Evolutionary conservation across 371 early-diverging fungal genomes (phyloP).

Genomic region (Mortierella sp.): DNA sequence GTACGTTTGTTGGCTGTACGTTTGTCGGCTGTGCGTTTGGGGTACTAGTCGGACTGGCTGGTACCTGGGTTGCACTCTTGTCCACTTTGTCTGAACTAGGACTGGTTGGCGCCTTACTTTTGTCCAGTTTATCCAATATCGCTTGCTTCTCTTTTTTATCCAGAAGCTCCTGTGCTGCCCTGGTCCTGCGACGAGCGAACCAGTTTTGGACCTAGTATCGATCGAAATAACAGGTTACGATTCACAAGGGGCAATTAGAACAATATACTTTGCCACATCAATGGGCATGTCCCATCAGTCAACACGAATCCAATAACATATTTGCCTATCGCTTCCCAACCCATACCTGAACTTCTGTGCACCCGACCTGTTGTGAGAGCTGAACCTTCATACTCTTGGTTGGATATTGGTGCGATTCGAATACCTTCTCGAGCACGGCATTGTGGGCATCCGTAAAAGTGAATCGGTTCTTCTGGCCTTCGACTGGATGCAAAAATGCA

Average conservation of each 20-base stretch:
- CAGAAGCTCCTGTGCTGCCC: conserved; percentile 7
- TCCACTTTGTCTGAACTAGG: neutral
- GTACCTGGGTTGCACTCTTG: neutral
- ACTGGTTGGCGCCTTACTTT: no score
- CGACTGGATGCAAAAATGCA: conserved; percentile 9
- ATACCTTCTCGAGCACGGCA: conserved; percentile 20
- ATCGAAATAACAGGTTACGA: neutral
- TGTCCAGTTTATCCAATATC: neutral
- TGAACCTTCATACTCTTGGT: conserved; percentile 12
- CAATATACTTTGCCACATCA: neutral
- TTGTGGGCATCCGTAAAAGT: conserved; percentile 24
- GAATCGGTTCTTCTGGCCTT: conserved; percentile 35
- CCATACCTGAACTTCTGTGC: conserved; percentile 43
- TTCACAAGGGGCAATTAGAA: neutral
- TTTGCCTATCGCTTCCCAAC: no score
- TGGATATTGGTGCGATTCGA: conserved; percentile 12
- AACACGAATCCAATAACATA: no score
- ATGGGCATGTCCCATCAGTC: no score
- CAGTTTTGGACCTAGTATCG: conserved; percentile 27
- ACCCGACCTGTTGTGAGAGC: conserved; percentile 24
- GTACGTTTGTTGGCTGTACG: no score
- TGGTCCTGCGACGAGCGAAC: conserved; percentile 31
- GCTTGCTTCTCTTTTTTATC: conserved; percentile 15
- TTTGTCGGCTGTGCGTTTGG: no score
- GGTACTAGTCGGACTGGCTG: no score